phyloP scores from a whole-genome alignment of 192 early-diverging fungal species.

The Coemansia sp. region DNA sequence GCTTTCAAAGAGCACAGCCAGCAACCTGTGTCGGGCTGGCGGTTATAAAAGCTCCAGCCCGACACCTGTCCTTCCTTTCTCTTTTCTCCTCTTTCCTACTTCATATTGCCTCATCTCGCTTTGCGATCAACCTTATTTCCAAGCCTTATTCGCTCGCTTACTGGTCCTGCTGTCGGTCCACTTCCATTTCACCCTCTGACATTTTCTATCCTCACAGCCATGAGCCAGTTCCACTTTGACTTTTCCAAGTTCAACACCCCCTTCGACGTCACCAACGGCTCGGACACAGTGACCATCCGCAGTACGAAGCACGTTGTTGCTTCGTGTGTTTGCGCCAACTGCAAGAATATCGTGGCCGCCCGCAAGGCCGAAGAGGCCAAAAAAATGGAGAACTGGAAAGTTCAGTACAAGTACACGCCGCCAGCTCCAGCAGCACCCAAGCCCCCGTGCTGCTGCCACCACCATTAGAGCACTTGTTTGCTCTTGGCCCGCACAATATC shows the following conservation, averaged over 20 bases:
- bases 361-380: constrained; percentile 30
- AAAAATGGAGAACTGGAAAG: constrained; percentile 27
- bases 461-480: not conserved
- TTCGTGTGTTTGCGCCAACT: constrained; percentile 44
- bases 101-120: not conserved
- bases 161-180: not conserved
- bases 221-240: constrained; percentile 44
- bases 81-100: not conserved
- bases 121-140: not conserved
- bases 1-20: not conserved
- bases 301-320: constrained; percentile 42
- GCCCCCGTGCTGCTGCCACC: constrained; percentile 32
- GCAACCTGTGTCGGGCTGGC: not conserved
- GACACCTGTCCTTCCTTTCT: not conserved
- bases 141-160: not conserved
- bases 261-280: constrained; percentile 43
- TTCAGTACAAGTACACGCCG: constrained; percentile 36
- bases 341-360: constrained; percentile 29
- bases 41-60: not conserved
- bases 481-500: not conserved
- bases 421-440: constrained; percentile 24
- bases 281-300: constrained; percentile 46
- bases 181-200: not conserved
- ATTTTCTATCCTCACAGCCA: constrained; percentile 3
- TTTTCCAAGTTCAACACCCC: constrained; percentile 27